A percentile compares a stretch with the other conserved stretches of the same genome.
Evolutionary conservation across 1,284 basidiomycete genomes (phyloP).

Genomic region (Baeospora myosura): DNA sequence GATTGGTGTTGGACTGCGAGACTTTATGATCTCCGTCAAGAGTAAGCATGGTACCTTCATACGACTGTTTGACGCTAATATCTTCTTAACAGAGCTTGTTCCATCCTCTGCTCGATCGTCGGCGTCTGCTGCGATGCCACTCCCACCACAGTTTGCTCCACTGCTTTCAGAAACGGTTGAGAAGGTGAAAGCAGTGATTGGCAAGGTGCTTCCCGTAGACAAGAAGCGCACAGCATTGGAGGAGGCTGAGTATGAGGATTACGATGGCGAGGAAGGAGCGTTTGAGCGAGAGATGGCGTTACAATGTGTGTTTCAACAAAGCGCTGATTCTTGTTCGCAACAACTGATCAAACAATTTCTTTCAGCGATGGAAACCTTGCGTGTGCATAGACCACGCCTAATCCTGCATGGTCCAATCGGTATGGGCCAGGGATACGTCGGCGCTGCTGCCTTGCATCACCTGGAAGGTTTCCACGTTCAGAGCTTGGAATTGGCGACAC

Average conservation of each 20-base stretch:
- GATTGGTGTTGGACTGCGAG: conserved; percentile 81
- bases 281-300: conserved; percentile 80
- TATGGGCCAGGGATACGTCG: conserved; percentile 89
- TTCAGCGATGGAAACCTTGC: conserved; percentile 83
- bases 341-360: conserved; percentile 7
- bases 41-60: conserved; percentile 45
- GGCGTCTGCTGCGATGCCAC: conserved; percentile 75
- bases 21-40: conserved; percentile 98
- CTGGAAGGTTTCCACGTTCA: conserved; percentile 96
- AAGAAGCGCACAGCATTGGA: conserved; percentile 81
- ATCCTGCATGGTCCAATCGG: conserved; percentile 78
- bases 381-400: conserved; percentile 87
- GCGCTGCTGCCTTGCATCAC: conserved; percentile 86
- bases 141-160: conserved; percentile 84
- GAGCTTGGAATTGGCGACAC: conserved; percentile 82
- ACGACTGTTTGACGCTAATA: background rate
- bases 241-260: conserved; percentile 89
- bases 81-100: conserved; percentile 60
- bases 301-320: conserved; percentile 57
- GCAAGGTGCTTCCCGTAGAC: conserved; percentile 62
- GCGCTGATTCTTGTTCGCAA: conserved; percentile 7
- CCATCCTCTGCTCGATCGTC: conserved; percentile 93
- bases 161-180: conserved; percentile 69
- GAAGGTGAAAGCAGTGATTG: conserved; percentile 63
- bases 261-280: conserved; percentile 60